Evolutionary conservation across 768 basidiomycete genomes (phyloP), one percentile per base, ranked within the genome.

Genomic region (Lanmaoa rubissima): DNA sequence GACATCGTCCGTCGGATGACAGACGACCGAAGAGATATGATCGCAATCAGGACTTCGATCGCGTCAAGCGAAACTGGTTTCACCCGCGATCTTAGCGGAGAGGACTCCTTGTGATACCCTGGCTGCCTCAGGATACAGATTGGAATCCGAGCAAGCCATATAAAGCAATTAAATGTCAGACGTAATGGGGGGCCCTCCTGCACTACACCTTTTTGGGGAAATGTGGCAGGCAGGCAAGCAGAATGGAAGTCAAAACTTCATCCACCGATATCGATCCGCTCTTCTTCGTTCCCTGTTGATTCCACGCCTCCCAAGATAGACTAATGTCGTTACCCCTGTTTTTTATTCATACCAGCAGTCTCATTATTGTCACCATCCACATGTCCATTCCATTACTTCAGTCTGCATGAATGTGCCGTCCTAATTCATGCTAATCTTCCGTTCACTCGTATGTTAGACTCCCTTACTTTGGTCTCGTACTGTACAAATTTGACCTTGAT

Each of bases 1-100:
- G 63, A 32, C 55, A 26, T 49, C 48, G 49, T 55, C 36, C 34
- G 31, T 1, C 58, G 4, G 69, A 71, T 19, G 55, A 69, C 14
- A 54, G 65, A 36, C 61, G 65, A 31, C 43, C 59, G 17, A 52
- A 36, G 2, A 47, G 44, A 44, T 24, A 55, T 21, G 65, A 60
- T 42, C 53, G 50, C n/a, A 42, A 51, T 21, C 48, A 54, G 12
- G 61, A 62, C 48, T 41, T 7, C 11, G 47, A 59, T 44, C 48
- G 47, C 28, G 38, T 54, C 31, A 61, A 39, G 40, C 61, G 58
- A 38, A 46, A 17, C 35, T 21, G 58, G 68, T 46, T 6, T 21
- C 49, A 19, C 14, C 7, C 41, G 36, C 51, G 64, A 62, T 19
- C 50, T 10, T 58, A 48, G 56, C 4, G 26, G 8, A 43, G 14